Evolutionary conservation across 352 stramenopile genomes (phyloP).

Genomic region (Pythium phragmiticola): DNA sequence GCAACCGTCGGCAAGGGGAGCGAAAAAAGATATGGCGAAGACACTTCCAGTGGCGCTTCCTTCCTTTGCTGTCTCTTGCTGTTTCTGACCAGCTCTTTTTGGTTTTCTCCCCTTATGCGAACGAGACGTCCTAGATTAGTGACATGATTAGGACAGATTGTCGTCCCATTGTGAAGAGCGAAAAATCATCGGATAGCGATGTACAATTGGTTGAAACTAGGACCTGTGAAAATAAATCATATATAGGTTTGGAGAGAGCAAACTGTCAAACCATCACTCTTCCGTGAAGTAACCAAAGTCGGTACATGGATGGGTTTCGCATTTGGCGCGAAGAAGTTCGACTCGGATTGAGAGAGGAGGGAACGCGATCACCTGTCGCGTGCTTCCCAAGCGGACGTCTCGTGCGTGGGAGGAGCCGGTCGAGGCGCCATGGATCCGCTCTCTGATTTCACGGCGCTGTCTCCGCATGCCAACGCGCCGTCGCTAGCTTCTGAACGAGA

Average conservation of each 20-base stretch:
- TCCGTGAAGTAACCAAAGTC: background rate
- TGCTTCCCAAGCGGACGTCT: background rate
- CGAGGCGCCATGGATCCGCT: constrained; percentile 26
- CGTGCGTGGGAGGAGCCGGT: background rate
- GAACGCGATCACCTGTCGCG: constrained; percentile 1
- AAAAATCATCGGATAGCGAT: constrained; percentile 5
- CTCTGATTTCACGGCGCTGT: constrained; percentile 33
- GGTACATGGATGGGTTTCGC: background rate
- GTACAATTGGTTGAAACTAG: constrained; percentile 11
- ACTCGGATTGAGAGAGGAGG: background rate
- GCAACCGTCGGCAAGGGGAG: background rate
- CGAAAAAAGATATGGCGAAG: background rate
- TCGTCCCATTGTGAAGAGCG: constrained; percentile 17
- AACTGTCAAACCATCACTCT: constrained; percentile 18
- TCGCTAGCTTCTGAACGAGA: background rate
- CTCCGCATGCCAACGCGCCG: constrained; percentile 21
- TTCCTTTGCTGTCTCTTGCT: background rate
- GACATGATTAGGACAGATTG: constrained; percentile 12
- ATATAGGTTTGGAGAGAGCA: background rate
- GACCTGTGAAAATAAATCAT: background rate
- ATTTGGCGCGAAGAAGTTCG: constrained; percentile 16
- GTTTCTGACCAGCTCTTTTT: background rate
- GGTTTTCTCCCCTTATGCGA: constrained; percentile 12
- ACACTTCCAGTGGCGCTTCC: constrained; percentile 6
- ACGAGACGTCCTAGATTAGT: constrained; percentile 9